phyloP scores from a whole-genome alignment of 1,139 yeast species.

The Geotrichum aggregatum region DNA sequence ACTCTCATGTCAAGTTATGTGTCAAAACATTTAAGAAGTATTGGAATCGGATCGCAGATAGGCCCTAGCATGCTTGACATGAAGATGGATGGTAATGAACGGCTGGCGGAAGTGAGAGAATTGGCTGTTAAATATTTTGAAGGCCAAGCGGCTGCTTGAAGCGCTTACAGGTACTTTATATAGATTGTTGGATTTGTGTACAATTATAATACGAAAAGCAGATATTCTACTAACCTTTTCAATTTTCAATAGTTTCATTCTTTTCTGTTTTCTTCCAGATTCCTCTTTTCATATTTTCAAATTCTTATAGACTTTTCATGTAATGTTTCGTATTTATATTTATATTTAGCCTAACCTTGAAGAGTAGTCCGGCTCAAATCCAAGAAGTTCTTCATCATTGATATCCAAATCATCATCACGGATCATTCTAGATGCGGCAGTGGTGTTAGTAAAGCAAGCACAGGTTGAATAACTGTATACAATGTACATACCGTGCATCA shows the following conservation, averaged over 20 bases:
- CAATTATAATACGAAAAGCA: too few relatives aligned
- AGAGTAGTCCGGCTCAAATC: conserved; percentile 31
- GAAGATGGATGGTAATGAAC: conserved; percentile 32
- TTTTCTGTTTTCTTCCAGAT: too few relatives aligned
- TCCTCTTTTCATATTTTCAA: too few relatives aligned
- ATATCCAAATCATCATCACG: conserved; percentile 34
- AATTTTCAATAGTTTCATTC: too few relatives aligned
- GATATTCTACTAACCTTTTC: too few relatives aligned
- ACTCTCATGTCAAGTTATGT: conserved; percentile 25
- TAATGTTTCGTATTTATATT: too few relatives aligned
- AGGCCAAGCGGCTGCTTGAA: neutral
- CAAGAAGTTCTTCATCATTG: conserved; percentile 33
- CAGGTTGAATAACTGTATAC: conserved; percentile 2
- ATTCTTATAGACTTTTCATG: too few relatives aligned
- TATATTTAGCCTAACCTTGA: conserved; percentile 24
- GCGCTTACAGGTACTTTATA: too few relatives aligned
- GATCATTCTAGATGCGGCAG: conserved; percentile 32
- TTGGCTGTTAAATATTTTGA: neutral
- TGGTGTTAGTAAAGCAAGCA: neutral
- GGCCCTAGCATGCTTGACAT: conserved; percentile 29
- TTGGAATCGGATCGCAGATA: conserved; percentile 5
- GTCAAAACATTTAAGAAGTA: conserved; percentile 12
- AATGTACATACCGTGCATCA: conserved; percentile 31
- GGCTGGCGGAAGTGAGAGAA: neutral
- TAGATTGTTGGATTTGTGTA: too few relatives aligned